Percentiles rank a stretch among this genome's conserved stretches.
Conservation (phyloP, 2,329 filamentous ascomycete genomes). For the Sporothrix dimorphospora region DNA sequence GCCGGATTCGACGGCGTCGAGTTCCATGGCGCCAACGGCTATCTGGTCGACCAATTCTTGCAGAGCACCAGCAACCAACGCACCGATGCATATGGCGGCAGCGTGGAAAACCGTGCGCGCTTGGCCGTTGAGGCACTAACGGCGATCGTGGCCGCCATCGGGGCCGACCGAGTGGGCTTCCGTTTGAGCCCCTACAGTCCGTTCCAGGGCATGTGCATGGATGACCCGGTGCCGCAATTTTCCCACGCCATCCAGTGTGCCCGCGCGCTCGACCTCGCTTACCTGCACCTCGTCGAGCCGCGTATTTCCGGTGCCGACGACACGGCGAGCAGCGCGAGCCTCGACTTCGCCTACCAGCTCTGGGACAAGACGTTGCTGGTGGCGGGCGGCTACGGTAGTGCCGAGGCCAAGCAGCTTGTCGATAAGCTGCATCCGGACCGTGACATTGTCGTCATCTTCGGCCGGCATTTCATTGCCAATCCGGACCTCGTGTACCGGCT, state of each 20-base stretch:
- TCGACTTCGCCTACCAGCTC: constrained; percentile 38
- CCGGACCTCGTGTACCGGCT: constrained; percentile 51
- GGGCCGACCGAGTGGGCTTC: constrained; percentile 42
- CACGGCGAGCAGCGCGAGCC: constrained; percentile 24
- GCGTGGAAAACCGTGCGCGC: constrained; percentile 56
- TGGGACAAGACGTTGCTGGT: constrained; percentile 40
- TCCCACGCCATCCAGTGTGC: constrained; percentile 54
- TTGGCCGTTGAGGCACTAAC: constrained; percentile 56
- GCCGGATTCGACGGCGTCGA: constrained; percentile 55
- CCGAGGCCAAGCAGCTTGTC: constrained; percentile 33
- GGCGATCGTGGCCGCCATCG: constrained; percentile 38
- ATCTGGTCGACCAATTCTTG: constrained; percentile 57
- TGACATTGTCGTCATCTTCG: constrained; percentile 44
- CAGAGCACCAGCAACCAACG: constrained; percentile 58
- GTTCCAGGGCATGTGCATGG: constrained; percentile 63
- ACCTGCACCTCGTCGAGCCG: constrained; percentile 51
- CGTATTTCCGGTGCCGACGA: background rate
- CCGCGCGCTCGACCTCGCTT: constrained; percentile 53
- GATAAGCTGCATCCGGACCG: constrained; percentile 38
- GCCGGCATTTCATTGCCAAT: constrained; percentile 49
- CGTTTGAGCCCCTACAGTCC: constrained; percentile 57
- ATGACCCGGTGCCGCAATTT: constrained; percentile 62
- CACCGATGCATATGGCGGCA: constrained; percentile 58
- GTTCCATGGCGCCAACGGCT: constrained; percentile 47
- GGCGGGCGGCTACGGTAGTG: constrained; percentile 37